phyloP scores from a whole-genome alignment of 805 yeast genomes.

The Wickerhamiella sorbophila region DNA sequence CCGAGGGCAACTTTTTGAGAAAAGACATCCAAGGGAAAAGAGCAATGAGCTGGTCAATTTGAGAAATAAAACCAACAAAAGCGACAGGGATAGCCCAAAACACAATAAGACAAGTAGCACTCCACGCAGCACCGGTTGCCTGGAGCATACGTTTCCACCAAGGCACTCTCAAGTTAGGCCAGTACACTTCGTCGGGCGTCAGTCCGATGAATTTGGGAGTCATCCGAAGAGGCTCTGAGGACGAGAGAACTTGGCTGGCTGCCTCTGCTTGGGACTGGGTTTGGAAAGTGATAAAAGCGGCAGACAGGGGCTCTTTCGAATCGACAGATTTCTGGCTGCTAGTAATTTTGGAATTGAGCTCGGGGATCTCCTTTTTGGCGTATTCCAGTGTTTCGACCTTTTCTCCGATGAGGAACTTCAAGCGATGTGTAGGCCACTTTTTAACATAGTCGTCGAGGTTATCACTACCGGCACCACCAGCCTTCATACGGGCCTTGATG shows the following conservation, averaged over 20 bases:
- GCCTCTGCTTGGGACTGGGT: constrained; percentile 77
- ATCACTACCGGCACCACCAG: constrained; percentile 27
- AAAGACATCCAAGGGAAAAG: constrained; percentile 50
- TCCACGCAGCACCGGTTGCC: constrained; percentile 40
- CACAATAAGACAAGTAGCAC: constrained; percentile 52
- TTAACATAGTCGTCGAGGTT: constrained; percentile 41
- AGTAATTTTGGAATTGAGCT: constrained; percentile 51
- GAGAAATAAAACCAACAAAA: constrained; percentile 89
- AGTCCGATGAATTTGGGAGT: constrained; percentile 42
- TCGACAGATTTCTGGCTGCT: constrained; percentile 41
- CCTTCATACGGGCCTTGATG: constrained; percentile 45
- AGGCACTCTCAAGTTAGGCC: constrained; percentile 59
- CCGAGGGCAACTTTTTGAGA: constrained; percentile 56
- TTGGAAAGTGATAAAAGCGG: constrained; percentile 71
- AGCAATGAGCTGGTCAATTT: constrained; percentile 42
- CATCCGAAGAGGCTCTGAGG: constrained; percentile 31
- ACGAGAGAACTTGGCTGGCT: constrained; percentile 64
- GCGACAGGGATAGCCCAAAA: constrained; percentile 97
- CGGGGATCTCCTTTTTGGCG: constrained; percentile 50
- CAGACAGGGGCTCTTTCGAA: constrained; percentile 52
- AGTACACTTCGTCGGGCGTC: constrained; percentile 69
- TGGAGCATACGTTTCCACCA: constrained; percentile 44
- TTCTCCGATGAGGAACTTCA: constrained; percentile 57
- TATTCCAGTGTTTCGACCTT: constrained; percentile 77
- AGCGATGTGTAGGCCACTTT: constrained; percentile 73